phyloP scores from a whole-genome alignment of 2,329 filamentous ascomycete species.

The Aaosphaeria pasadenensis region DNA sequence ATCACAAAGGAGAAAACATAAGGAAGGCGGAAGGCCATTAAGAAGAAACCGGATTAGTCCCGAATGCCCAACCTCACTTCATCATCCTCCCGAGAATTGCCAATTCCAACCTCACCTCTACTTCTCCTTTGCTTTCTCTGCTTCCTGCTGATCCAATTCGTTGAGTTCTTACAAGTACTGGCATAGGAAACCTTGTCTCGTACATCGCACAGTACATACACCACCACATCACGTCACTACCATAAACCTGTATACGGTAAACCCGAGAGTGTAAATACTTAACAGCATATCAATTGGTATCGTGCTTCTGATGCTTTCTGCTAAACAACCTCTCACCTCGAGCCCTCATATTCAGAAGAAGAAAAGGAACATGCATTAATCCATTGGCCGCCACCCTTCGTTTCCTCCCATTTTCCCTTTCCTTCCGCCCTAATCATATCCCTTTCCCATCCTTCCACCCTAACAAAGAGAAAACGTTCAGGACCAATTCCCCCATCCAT shows the following conservation, averaged over 20 bases:
- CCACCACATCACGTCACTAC: too few relatives aligned
- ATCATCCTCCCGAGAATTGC: slow-evolving; percentile 8
- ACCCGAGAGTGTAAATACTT: not conserved
- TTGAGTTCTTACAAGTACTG: not conserved
- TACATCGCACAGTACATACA: too few relatives aligned
- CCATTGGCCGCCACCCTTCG: slow-evolving; percentile 7
- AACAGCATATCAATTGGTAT: slow-evolving; percentile 35
- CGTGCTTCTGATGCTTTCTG: slow-evolving; percentile 27
- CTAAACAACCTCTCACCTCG: slow-evolving; percentile 4
- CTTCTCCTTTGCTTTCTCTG: not conserved
- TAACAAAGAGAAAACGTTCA: not conserved
- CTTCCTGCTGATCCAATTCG: not conserved
- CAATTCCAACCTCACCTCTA: slow-evolving; percentile 18
- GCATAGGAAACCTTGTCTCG: too few relatives aligned
- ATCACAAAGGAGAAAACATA: too few relatives aligned
- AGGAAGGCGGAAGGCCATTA: too few relatives aligned
- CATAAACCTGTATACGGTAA: too few relatives aligned
- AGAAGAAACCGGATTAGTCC: too few relatives aligned
- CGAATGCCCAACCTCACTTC: not conserved
- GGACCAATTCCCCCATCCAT: not conserved
- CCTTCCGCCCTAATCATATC: not conserved
- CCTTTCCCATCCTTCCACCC: not conserved
- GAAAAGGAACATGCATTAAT: slow-evolving; percentile 27
- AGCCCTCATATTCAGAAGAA: not conserved
- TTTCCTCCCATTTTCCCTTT: too few relatives aligned